Evolutionary conservation across 345 rosid species (phyloP), one percentile per base, ranked within the genome.

Genomic region (Pelargonium nanum): DNA sequence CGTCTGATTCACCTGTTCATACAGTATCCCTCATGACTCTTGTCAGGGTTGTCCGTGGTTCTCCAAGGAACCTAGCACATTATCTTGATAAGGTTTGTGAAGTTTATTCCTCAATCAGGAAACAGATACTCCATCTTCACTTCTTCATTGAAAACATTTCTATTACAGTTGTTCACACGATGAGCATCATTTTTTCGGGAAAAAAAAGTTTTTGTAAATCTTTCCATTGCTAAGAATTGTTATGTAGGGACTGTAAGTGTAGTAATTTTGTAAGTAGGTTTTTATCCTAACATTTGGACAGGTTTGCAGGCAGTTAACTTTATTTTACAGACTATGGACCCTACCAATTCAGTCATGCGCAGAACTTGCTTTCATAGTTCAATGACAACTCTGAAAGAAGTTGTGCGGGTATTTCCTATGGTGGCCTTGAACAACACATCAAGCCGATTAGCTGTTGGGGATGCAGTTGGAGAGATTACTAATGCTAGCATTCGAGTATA

Each of bases 1-100:
- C 97, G 57, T 91, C 97, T 19, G 96, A 91, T 76, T 91, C 97
- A 52, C 86, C 89, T 53, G 96, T 88, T 65, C 97, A 91, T 73
- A 59, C 77, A 68, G 81, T 81, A 57, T 85, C 97, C 59, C 81
- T 88, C 56, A 72, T 72, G 65, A 84, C 88, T 44, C 79, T 91
- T 54, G 72, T 88, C 72, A 78, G 96, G 78, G 84, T 86, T 64
- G 72, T 86, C 69, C 89, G 80, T 34, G 84, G 84, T 71, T 81
- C 91, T 76, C 86, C 97, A 26, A 83, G 88, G 75, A 75, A 66
- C 68, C 61, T 86, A 63, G 86, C 76, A 57, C 93, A 81, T 66
- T 77, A 81, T 74, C 96, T 91, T 71, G 96, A 87, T 66, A 91
- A 91, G 97, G 96, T 91, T 66, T 53, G 85, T 70, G 50, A 48